phyloP scores from a whole-genome alignment of 140 eudicot species.

The Bidens hawaiensis region DNA sequence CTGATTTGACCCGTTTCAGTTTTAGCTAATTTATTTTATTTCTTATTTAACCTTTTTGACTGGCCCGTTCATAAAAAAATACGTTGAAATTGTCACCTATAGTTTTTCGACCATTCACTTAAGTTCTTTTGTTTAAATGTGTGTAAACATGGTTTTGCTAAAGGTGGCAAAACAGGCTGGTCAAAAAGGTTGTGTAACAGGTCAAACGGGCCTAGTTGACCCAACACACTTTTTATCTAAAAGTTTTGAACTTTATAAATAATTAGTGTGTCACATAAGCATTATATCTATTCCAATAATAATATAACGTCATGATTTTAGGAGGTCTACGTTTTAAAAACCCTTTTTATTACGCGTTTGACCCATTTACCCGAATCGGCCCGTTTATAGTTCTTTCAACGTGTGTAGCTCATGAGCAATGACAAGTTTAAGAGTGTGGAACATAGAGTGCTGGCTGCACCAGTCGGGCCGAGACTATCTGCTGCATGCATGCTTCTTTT shows the following conservation, averaged over 20 bases:
- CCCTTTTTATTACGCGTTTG: not conserved
- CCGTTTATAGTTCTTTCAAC: not conserved
- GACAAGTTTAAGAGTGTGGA: constrained; percentile 74
- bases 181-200: not conserved
- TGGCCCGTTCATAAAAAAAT: not conserved
- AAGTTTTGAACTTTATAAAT: not conserved
- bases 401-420: constrained; percentile 57
- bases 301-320: not conserved
- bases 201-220: not conserved
- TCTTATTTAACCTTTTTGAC: not conserved
- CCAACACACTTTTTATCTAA: not conserved
- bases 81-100: not conserved
- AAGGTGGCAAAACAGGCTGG: not conserved
- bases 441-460: constrained; percentile 56
- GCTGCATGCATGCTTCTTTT: constrained; percentile 67
- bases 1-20: not conserved
- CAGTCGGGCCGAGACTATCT: constrained; percentile 56
- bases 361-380: not conserved
- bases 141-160: not conserved
- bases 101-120: not conserved
- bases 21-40: not conserved
- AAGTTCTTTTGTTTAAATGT: not conserved
- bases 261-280: not conserved
- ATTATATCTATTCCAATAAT: not conserved
- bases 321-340: not conserved